Base-by-base conservation (phyloP, 805 yeast species). In the Starmerella sp. region DNA sequence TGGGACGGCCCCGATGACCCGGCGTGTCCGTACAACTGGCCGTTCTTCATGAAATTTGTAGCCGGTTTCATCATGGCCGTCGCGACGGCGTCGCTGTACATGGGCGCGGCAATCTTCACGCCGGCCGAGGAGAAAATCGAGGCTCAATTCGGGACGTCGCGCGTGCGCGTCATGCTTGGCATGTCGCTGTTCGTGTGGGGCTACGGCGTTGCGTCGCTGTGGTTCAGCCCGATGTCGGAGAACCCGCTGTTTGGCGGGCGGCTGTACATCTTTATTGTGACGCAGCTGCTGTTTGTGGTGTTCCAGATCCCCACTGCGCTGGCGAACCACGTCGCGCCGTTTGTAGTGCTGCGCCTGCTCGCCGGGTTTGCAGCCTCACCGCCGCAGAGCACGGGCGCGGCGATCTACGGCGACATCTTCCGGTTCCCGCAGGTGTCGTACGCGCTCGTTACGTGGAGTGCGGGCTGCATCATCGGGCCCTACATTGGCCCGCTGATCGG, bases 361-460 rank as follows among this genome's bases (percentile, higher is more conserved):
- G 71, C 75, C n/a, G 85, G 86, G 4, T 59, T 80, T 35, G 73
- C 78, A 54, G 77, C 82, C 14, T 73, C 81, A 3, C 83, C 85
- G 2, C 72, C 79, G 22, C 63, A 80, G 45, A 75, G 81, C 1
- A 78, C 81, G 31, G 84, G 82, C 48, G 83, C 79, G 57, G 85
- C 82, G 7, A 69, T 78, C 5, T 65, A 80, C 47, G 75, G 77
- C 35, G 85, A 81, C 64, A 67, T 80, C 48, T 64, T 75, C 22
- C 50, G 64, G 5, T 64, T 71, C 11, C 73, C 78, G 7, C 67
- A 69, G 54, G 65, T 74, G 43, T 79, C 82, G 2, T 59, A 74
- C 29, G 75, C 76, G 4, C 66, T 81, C 51, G 77, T 77, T 5
- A 57, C 70, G 6, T 81, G 84, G 83, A 70, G 79, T 17, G 59